Evolutionary conservation across 1,284 basidiomycete genomes (phyloP), one percentile per base, ranked within the genome.

Genomic region (Ustilago shanxiensis): DNA sequence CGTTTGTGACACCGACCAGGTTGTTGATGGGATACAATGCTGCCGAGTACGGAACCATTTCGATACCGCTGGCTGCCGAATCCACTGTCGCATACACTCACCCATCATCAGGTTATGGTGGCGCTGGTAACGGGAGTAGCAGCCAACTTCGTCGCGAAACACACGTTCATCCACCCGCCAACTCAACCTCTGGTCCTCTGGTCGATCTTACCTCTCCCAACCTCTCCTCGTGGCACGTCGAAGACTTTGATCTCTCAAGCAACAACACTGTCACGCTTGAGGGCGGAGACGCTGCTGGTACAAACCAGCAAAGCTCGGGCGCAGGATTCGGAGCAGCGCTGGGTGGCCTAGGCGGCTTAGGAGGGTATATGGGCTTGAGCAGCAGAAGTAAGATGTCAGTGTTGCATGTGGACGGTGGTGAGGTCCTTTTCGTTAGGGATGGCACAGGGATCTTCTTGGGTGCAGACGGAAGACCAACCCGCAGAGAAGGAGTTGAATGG

Each of bases 341-440:
- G 7, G 73, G 72, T 29, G 69, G 69, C 18, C 88, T 95, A 37
- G 90, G 90, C 11, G 93, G 93, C 1, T 87, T 95, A 18, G 92
- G 93, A 11, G 93, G 93, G 13, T 95, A 96, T 83, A 94, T 97
- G 90, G 93, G 92, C 13, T 87, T 95, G 41, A 92, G 92, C 66
- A 53, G 79, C 11, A 93, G 91, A 82, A 89, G 90, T 5, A 93
- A 92, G 75, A 82, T 86, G 13, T 91, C 93, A 6, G 88, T 91
- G 2, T 88, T 91, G 2, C 89, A 88, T 18, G 87, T 93, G 28
- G 89, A 86, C 39, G 91, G 92, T 2, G 89, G 66, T 10, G 74
- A 79, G 44, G 66, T 81, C 22, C 59, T 81, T 26, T 72, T 81
- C 18, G 69, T 72, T 0, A 55, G 72, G 1, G 74, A 70, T 53